Conservation (phyloP, 192 early-diverging fungal genomes). For the Podila horticola region DNA sequence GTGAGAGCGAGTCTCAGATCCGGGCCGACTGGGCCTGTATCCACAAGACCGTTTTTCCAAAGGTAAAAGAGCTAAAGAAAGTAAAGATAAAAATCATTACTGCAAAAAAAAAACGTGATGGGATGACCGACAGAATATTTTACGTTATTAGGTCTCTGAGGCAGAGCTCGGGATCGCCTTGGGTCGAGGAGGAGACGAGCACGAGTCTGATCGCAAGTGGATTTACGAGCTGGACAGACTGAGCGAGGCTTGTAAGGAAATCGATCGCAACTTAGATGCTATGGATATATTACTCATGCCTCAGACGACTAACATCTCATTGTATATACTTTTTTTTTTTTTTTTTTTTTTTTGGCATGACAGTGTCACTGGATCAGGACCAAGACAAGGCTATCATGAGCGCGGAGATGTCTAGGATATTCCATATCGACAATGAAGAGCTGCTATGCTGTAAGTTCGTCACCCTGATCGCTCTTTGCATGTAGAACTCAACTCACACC, state of each 20-base stretch:
- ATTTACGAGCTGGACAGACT: slow-evolving; percentile 37
- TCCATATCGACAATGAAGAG: slow-evolving; percentile 35
- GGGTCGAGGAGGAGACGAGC: slow-evolving; percentile 12
- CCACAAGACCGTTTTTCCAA: slow-evolving; percentile 48
- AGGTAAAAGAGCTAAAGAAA: slow-evolving; percentile 22
- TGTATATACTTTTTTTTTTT: background rate
- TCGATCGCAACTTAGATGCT: background rate
- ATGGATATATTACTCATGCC: background rate
- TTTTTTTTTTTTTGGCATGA: background rate
- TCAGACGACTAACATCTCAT: background rate
- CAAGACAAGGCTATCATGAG: slow-evolving; percentile 48
- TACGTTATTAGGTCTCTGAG: slow-evolving; percentile 20
- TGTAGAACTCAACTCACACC: background rate
- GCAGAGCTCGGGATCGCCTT: slow-evolving; percentile 19
- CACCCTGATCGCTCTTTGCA: background rate
- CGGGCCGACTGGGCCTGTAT: slow-evolving; percentile 50
- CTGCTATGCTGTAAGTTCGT: slow-evolving; percentile 28
- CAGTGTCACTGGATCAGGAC: slow-evolving; percentile 51
- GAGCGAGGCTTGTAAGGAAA: slow-evolving; percentile 46
- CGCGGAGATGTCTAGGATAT: slow-evolving; percentile 31
- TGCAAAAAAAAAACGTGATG: background rate
- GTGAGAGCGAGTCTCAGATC: slow-evolving; percentile 22
- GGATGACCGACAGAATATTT: background rate
- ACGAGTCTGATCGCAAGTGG: slow-evolving; percentile 42
- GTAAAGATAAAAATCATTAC: background rate